phyloP scores from a whole-genome alignment of 2,329 filamentous ascomycete species.

The Aspergillus neoniger region DNA sequence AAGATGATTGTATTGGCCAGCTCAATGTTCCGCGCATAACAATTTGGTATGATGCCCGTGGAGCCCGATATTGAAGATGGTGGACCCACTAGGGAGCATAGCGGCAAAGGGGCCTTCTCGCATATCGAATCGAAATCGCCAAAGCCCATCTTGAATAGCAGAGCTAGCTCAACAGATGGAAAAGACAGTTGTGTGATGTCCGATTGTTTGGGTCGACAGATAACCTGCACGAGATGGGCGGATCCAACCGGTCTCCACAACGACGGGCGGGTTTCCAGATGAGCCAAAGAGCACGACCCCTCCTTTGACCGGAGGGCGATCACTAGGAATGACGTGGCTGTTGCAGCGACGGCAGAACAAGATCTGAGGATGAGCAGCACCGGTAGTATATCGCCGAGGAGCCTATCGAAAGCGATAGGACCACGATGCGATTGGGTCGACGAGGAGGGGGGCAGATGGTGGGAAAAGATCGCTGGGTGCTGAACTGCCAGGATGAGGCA shows the following conservation, averaged over 20 bases:
- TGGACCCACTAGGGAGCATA: conserved; percentile 83
- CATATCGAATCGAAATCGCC: conserved; percentile 89
- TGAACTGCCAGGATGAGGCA: conserved; percentile 17
- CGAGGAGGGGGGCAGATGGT: conserved; percentile 7
- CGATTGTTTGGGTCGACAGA: conserved; percentile 23
- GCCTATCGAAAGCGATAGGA: background rate
- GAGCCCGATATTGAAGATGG: conserved; percentile 62
- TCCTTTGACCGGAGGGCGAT: conserved; percentile 2
- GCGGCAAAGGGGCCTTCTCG: conserved; percentile 76
- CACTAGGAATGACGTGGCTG: conserved; percentile 1
- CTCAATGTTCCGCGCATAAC: conserved; percentile 93
- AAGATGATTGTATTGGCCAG: conserved; percentile 99
- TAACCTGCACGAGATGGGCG: conserved; percentile 26
- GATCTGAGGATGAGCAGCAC: background rate
- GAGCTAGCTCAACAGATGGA: background rate
- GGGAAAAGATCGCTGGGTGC: conserved; percentile 1
- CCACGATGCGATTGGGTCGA: background rate
- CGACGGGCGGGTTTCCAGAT: conserved; percentile 28
- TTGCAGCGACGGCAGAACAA: background rate
- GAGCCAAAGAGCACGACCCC: conserved; percentile 16
- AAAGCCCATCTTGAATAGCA: conserved; percentile 63
- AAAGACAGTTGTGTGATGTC: conserved; percentile 8
- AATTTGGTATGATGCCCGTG: conserved; percentile 81
- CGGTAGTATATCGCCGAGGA: background rate
- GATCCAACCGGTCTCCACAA: conserved; percentile 35